phyloP scores from a whole-genome alignment of 179 eudicot genomes.

The Silene coronaria region DNA sequence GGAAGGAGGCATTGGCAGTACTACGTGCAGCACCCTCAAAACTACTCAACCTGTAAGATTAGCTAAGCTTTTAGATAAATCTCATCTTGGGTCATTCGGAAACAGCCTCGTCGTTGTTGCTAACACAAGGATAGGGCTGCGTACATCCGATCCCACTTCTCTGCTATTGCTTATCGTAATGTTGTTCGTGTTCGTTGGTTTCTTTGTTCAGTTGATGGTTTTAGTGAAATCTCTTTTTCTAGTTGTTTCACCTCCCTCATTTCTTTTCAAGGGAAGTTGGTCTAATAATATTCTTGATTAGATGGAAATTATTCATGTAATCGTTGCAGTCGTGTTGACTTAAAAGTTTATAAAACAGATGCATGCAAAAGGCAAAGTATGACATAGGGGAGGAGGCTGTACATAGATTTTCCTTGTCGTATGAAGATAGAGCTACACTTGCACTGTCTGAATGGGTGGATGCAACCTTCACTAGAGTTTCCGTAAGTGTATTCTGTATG shows the following conservation, averaged over 20 bases:
- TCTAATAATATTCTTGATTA: slow-evolving; percentile 1
- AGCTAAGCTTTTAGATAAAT: neutral
- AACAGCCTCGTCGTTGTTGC: no score
- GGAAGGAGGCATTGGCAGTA: slow-evolving; percentile 88
- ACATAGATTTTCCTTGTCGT: slow-evolving; percentile 76
- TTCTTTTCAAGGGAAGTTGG: neutral
- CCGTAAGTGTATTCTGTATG: slow-evolving; percentile 42
- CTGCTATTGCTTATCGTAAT: neutral
- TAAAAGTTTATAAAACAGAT: slow-evolving; percentile 40
- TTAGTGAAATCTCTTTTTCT: neutral
- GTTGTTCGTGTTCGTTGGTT: neutral
- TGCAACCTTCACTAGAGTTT: slow-evolving; percentile 68
- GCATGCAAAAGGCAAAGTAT: slow-evolving; percentile 92
- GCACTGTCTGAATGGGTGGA: slow-evolving; percentile 96
- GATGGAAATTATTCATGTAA: neutral
- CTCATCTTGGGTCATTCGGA: neutral
- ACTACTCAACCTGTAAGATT: slow-evolving; percentile 85
- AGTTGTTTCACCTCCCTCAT: slow-evolving; percentile 2
- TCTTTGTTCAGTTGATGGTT: neutral
- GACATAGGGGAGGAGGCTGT: slow-evolving; percentile 98
- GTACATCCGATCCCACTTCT: neutral
- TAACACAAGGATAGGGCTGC: no score
- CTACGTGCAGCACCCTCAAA: slow-evolving; percentile 97
- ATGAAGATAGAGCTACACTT: slow-evolving; percentile 95
- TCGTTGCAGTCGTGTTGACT: neutral